These are phyloP conservation scores for Coccomyxa sp. DNA, from an alignment of 139 green algal genomes.

Conservation along the genomic window DNA sequence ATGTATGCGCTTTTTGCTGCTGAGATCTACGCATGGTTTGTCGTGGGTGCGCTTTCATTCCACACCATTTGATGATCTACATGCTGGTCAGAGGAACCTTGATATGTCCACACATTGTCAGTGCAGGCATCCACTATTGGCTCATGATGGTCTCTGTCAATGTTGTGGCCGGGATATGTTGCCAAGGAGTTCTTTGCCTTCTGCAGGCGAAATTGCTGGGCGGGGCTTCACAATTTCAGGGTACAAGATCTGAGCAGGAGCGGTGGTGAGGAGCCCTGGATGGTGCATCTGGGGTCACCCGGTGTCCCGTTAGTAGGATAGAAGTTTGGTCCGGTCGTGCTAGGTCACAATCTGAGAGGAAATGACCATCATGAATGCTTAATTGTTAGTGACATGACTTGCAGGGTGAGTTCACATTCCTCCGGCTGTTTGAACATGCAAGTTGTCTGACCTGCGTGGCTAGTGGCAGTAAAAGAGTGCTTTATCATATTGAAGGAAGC, in stretches of 20 bases:
- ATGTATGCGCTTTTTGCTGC: slow-evolving; percentile 50
- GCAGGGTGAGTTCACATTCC: neutral
- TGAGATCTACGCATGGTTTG: slow-evolving; percentile 80
- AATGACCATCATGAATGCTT: neutral
- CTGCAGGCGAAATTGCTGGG: slow-evolving; percentile 65
- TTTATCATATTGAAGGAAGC: no score
- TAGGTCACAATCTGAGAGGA: neutral
- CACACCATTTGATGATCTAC: no score
- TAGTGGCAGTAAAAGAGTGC: no score
- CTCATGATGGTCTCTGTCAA: no score
- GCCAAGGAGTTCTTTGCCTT: neutral
- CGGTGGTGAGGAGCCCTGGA: neutral
- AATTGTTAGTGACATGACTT: neutral
- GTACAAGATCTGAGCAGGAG: slow-evolving; percentile 13
- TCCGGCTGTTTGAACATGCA: neutral
- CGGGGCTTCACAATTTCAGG: slow-evolving; percentile 34
- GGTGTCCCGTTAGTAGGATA: no score
- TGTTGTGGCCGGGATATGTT: no score
- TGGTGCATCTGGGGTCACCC: neutral
- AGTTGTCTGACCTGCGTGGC: no score
- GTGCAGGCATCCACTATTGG: no score
- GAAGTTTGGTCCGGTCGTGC: neutral
- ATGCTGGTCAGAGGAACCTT: no score
- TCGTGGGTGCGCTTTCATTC: slow-evolving; percentile 30
- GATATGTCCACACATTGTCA: no score